Evolutionary conservation across 768 basidiomycete species (phyloP).

Genomic region (Leucosporidium scottii): DNA sequence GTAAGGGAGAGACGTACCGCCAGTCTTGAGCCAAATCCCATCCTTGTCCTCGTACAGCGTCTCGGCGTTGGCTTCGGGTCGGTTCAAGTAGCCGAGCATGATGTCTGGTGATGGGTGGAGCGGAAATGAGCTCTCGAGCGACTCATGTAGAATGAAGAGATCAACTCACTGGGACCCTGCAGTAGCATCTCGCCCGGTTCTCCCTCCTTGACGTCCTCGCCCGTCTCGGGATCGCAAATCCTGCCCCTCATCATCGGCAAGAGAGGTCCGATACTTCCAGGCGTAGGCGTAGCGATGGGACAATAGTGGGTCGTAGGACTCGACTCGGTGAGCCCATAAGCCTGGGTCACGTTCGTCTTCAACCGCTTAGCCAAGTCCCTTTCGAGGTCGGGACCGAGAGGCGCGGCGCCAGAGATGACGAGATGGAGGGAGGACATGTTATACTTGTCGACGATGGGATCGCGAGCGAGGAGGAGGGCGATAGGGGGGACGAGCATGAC

Average conservation of each 20-base stretch:
- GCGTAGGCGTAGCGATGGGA: neutral
- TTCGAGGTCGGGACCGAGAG: slow-evolving; percentile 35
- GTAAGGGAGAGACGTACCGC: neutral
- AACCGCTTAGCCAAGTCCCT: slow-evolving; percentile 20
- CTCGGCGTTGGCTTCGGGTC: slow-evolving; percentile 29
- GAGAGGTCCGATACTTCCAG: slow-evolving; percentile 28
- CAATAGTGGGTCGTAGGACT: slow-evolving; percentile 21
- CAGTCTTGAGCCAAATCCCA: slow-evolving; percentile 30
- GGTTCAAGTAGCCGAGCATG: slow-evolving; percentile 34
- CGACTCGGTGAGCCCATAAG: slow-evolving; percentile 34
- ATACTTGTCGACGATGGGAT: slow-evolving; percentile 30
- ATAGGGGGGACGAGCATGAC: slow-evolving; percentile 35
- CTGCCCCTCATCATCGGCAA: slow-evolving; percentile 26
- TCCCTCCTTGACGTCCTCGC: slow-evolving; percentile 22
- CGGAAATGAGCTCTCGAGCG: too few relatives aligned
- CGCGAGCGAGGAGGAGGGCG: slow-evolving; percentile 29
- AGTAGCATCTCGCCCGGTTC: slow-evolving; percentile 30
- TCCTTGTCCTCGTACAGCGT: slow-evolving; percentile 27
- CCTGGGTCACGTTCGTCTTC: slow-evolving; percentile 8
- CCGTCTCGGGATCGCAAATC: slow-evolving; percentile 30
- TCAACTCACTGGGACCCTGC: slow-evolving; percentile 17
- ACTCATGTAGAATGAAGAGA: neutral
- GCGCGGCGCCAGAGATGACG: slow-evolving; percentile 36
- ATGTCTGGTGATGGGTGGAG: neutral
- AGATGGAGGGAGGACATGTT: slow-evolving; percentile 27